These are phyloP conservation scores for Puccinia sorghi DNA, from an alignment of 1,284 basidiomycete genomes.

Conservation along the genomic window DNA sequence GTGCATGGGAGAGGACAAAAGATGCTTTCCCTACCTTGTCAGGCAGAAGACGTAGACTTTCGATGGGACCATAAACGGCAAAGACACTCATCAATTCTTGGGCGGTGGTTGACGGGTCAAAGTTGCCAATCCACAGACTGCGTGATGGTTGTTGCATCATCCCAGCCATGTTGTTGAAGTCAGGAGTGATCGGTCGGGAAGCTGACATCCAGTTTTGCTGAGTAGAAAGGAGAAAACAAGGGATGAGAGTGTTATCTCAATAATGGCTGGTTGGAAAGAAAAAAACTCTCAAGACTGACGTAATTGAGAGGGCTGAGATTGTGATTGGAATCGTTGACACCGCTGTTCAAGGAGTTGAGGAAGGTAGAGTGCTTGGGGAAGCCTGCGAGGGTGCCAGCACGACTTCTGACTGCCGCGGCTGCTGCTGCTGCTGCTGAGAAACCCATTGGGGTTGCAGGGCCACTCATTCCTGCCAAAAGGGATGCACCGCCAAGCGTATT, in stretches of 20 bases:
- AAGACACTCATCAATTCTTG: constrained; percentile 93
- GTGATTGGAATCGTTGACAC: background rate
- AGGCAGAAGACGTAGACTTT: constrained; percentile 85
- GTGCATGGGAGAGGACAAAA: background rate
- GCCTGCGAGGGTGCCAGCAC: constrained; percentile 35
- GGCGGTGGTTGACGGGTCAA: constrained; percentile 87
- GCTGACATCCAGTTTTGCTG: constrained; percentile 41
- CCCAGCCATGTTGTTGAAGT: constrained; percentile 30
- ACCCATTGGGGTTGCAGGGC: background rate
- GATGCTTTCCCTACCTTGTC: constrained; percentile 79
- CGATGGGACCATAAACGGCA: constrained; percentile 92
- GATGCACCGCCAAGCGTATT: constrained; percentile 36
- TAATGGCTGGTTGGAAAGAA: background rate
- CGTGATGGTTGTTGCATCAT: constrained; percentile 78
- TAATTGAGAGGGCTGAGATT: constrained; percentile 20
- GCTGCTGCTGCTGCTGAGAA: constrained; percentile 14
- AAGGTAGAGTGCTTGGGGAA: constrained; percentile 32
- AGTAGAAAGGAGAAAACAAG: background rate
- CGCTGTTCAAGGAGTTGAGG: constrained; percentile 18
- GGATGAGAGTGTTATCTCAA: too few species aligned
- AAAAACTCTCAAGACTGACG: constrained; percentile 23
- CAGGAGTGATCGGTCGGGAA: constrained; percentile 42
- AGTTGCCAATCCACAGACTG: constrained; percentile 95
- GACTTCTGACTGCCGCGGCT: constrained; percentile 27
- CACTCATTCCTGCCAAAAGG: constrained; percentile 18